Evolutionary conservation across 768 basidiomycete species (phyloP).

Genomic region (Podaxis sp.): DNA sequence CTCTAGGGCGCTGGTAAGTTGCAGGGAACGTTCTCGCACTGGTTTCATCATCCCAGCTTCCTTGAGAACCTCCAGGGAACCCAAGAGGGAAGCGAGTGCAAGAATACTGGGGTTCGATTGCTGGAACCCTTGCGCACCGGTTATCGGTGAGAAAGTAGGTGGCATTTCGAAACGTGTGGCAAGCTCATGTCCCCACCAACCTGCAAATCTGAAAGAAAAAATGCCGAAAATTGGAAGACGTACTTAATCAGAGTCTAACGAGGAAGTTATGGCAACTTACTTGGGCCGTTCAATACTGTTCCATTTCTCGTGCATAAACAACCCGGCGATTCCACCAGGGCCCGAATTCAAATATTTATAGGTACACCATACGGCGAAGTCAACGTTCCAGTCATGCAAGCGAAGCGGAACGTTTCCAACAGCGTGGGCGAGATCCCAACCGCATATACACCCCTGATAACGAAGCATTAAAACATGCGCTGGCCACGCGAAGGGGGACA

Average conservation of each 20-base stretch:
- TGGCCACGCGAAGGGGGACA: constrained; percentile 16
- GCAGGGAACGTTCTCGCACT: constrained; percentile 67
- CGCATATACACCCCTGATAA: constrained; percentile 85
- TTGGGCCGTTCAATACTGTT: constrained; percentile 58
- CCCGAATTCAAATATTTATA: constrained; percentile 98
- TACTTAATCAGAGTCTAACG: neutral
- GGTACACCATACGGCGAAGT: constrained; percentile 98
- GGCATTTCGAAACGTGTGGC: constrained; percentile 91
- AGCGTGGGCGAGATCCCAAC: constrained; percentile 97
- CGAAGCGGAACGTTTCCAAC: constrained; percentile 89
- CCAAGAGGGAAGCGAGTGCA: constrained; percentile 75
- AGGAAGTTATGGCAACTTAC: constrained; percentile 37
- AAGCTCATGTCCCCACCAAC: constrained; percentile 98
- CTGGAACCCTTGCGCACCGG: constrained; percentile 93
- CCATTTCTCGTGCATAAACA: constrained; percentile 88
- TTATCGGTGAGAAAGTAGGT: constrained; percentile 74
- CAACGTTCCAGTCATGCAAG: constrained; percentile 91
- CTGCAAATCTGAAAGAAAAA: constrained; percentile 62
- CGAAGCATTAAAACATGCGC: constrained; percentile 17
- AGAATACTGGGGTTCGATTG: constrained; percentile 93
- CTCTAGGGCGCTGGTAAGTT: constrained; percentile 74
- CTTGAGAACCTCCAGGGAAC: constrained; percentile 80
- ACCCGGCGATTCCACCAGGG: constrained; percentile 95
- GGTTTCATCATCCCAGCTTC: constrained; percentile 72
- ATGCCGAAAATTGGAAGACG: neutral